A percentile compares a stretch with the other conserved stretches of the same genome.
These are phyloP conservation scores for Penicillium sp. DNA, from an alignment of 2,329 filamentous ascomycete genomes.

Conservation along the genomic window DNA sequence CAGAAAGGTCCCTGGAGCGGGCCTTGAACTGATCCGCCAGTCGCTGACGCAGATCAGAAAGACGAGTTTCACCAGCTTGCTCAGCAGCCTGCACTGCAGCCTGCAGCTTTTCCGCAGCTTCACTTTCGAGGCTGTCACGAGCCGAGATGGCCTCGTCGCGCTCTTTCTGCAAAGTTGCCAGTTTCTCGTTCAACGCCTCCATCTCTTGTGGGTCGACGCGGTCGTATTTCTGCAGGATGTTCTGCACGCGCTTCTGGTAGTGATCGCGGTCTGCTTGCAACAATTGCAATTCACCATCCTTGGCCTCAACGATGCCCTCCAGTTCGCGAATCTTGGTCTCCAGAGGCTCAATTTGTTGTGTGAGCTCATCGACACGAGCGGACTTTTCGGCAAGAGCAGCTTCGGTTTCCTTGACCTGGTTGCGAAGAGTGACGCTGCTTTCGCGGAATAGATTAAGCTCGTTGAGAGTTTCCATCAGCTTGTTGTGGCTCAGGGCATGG, in stretches of 20 bases:
- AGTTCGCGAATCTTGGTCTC: constrained; percentile 79
- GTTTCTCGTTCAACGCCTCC: constrained; percentile 80
- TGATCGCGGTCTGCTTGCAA: constrained; percentile 89
- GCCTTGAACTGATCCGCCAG: constrained; percentile 57
- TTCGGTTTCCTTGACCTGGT: constrained; percentile 79
- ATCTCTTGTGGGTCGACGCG: constrained; percentile 91
- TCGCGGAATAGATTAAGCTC: constrained; percentile 96
- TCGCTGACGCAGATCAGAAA: constrained; percentile 52
- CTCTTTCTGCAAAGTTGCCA: constrained; percentile 67
- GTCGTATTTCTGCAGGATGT: constrained; percentile 94
- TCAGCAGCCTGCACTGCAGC: constrained; percentile 49
- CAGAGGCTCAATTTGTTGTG: constrained; percentile 76
- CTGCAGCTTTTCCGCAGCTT: constrained; percentile 52
- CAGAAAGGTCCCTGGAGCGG: constrained; percentile 64
- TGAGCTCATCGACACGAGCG: constrained; percentile 72
- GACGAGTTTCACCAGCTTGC: constrained; percentile 49
- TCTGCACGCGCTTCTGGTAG: constrained; percentile 94
- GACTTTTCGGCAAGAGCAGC: constrained; percentile 74
- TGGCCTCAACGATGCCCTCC: constrained; percentile 76
- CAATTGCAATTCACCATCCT: constrained; percentile 85
- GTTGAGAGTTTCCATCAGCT: constrained; percentile 91
- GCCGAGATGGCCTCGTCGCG: constrained; percentile 63
- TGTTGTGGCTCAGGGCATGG: constrained; percentile 77
- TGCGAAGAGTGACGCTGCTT: constrained; percentile 86
- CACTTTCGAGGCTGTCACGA: constrained; percentile 54